Percentiles rank a stretch among this genome's conserved stretches.
phyloP scores from a whole-genome alignment of 2,329 filamentous ascomycete genomes.

The Colletotrichum sp. region DNA sequence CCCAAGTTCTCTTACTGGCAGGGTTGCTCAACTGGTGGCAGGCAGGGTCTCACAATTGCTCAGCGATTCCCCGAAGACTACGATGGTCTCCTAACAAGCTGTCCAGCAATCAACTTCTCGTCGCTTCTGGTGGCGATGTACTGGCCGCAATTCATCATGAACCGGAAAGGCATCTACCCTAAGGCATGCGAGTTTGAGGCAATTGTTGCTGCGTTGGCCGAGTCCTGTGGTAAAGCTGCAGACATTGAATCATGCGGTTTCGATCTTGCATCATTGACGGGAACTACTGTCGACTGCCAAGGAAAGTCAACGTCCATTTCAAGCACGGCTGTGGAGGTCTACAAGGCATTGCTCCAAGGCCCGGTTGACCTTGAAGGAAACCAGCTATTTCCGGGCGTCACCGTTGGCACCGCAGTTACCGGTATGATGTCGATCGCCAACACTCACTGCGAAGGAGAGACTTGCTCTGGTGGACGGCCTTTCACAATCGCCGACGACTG shows the following conservation, averaged over 20 bases:
- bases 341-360: neutral
- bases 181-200: constrained; percentile 33
- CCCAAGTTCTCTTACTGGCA: constrained; percentile 55
- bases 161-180: neutral
- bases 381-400: neutral
- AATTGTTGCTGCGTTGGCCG: constrained; percentile 35
- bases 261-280: neutral
- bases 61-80: constrained; percentile 63
- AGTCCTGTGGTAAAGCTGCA: constrained; percentile 46
- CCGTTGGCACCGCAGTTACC: neutral
- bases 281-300: neutral
- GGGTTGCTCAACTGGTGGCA: constrained; percentile 65
- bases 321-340: neutral
- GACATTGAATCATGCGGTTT: neutral
- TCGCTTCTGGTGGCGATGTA: neutral
- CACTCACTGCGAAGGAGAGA: neutral
- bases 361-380: neutral
- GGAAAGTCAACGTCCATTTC: neutral
- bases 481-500: neutral
- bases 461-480: neutral
- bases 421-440: neutral
- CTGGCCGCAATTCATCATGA: neutral
- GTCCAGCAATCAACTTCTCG: constrained; percentile 39
- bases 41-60: constrained; percentile 61
- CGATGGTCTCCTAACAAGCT: constrained; percentile 59